Evolutionary conservation across 2,329 filamentous ascomycete species (phyloP), one percentile per base, ranked within the genome.

Genomic region (Fonsecaea pugnacius): DNA sequence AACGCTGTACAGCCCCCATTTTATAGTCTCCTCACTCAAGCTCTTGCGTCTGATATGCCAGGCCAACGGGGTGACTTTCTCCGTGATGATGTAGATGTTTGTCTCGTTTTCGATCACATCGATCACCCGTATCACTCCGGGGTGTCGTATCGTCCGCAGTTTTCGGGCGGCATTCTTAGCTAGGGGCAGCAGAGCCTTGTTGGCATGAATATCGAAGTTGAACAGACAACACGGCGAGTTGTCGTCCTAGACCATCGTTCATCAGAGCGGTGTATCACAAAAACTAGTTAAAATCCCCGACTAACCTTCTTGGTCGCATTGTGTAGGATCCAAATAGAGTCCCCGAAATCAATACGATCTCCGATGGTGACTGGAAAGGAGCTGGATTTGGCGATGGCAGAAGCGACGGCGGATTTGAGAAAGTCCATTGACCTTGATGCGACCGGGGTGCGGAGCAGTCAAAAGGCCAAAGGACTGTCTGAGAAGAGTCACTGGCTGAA

Each of bases 51-150:
- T 92, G 53, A 96, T 89, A 73, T 96, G 89, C 95, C 95, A 98
- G 70, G 89, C 87, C 58, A 99, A 80, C 2, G 95, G 95, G 12
- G 89, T 88, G 9, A 99, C 82, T 69, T 93, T 87, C 80, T 99
- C 95, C 27, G 93, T 98, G 62, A 95, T 92, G 75, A 99, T 92
- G 76, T 98, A 97, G 68, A 99, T 95, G 75, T 95, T 94, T 30
- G 91, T 87, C 70, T 99, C 95, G 73, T 93, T 96, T 90, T 99
- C 95, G 71, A 96, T 90, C 8, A 94, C 96, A 73, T 99, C 95
- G 70, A 97, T 78, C 48, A 99, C 91, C 77, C 92, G 96, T 72
- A 99, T 89, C 30, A 99, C 91, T 55, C 95, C 95, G 0, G 95
- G 95, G 77, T 99, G 95, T 72, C 95, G 87, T 73, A 99, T 80